Base-by-base conservation (phyloP, 306 rosid genomes). In the Trifolium pratense region DNA sequence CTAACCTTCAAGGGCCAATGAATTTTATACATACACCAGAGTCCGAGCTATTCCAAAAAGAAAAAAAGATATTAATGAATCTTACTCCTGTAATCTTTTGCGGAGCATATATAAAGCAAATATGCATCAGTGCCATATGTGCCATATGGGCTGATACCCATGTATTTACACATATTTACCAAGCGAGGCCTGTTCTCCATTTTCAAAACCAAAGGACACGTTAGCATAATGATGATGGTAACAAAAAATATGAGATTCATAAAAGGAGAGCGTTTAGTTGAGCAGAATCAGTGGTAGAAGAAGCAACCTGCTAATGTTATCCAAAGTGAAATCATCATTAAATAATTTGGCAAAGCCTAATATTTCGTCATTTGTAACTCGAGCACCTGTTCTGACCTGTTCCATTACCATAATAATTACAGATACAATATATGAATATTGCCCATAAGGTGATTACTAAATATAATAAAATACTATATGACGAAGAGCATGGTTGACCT, bases 161-260 rank as follows among this genome's bases (percentile, higher is more conserved):
- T 92, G 75, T 92, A 92, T 78, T 92, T 92, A 85, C 96, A 92
- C 93, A 92, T 92, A 79, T 84, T 89, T 66, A 92, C 92, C 88
- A 92, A 80, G 46, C 97, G 93, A 49, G 97, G 87, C 86, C 97
- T 92, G 79, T 39, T 76, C 65, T 57, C 75, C 83, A 79, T 46
- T 79, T 66, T 66, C 55, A 71, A 59, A 81, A 16, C 57, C 70
- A 81, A 45, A 65, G 25, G 17, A 32, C 59, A 46, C 45, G 66
- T 71, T 75, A 71, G 59, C 14, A 66, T 66, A 66, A 82, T 21
- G 55, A 78, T 62, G 26, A 68, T 48, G 61, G 61, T 72, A 75
- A 17, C 75, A 57, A 72, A 76, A 59, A 59, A 51, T 55, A 61
- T 40, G 46, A 74, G 17, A 74, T 37, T 45, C 40, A 36, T 65